These are phyloP conservation scores for Artemisia annua DNA, from an alignment of 129 eudicot species.

Conservation along the genomic window DNA sequence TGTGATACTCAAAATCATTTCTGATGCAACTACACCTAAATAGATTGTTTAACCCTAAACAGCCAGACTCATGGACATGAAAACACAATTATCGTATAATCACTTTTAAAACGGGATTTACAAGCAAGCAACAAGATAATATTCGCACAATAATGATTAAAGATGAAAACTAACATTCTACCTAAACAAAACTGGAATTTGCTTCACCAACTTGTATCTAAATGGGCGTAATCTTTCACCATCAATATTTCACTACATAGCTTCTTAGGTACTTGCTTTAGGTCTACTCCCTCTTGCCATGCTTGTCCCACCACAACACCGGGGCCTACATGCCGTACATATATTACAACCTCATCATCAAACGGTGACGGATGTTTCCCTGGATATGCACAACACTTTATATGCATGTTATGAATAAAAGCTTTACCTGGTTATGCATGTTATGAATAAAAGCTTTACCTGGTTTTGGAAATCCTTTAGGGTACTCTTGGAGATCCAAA, in stretches of 20 bases:
- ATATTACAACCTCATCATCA: constrained; percentile 62
- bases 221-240: constrained; percentile 54
- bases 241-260: constrained; percentile 71
- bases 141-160: not conserved
- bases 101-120: not conserved
- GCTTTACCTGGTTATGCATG: not conserved
- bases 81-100: not conserved
- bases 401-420: not conserved
- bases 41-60: too few relatives aligned
- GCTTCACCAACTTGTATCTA: constrained; percentile 32
- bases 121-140: not conserved
- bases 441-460: constrained; percentile 32
- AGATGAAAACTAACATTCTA: constrained; percentile 13
- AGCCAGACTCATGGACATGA: too few relatives aligned
- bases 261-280: constrained; percentile 71
- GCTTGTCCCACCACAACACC: constrained; percentile 83
- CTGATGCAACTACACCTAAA: too few relatives aligned
- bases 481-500: constrained; percentile 55
- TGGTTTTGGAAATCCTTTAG: constrained; percentile 76
- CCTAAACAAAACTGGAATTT: not conserved
- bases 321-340: constrained; percentile 60
- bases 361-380: constrained; percentile 78
- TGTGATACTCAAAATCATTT: too few relatives aligned
- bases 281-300: constrained; percentile 79
- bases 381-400: constrained; percentile 27